A percentile compares a stretch with the other conserved stretches of the same genome.
These are phyloP conservation scores for Malus sylvestris DNA, from an alignment of 306 rosid species.

Conservation along the genomic window DNA sequence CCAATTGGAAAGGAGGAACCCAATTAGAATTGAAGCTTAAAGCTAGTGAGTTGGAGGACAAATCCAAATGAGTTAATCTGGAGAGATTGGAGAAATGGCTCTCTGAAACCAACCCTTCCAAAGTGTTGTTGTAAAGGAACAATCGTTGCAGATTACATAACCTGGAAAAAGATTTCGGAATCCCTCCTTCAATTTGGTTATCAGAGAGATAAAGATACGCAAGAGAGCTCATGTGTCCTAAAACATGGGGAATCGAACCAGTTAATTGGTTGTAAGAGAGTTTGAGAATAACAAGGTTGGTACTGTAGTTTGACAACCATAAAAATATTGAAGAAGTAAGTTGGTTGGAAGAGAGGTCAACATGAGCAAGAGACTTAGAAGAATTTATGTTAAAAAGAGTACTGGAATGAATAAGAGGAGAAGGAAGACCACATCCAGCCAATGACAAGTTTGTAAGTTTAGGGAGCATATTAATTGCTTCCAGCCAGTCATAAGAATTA, in stretches of 20 bases:
- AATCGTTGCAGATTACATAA: neutral
- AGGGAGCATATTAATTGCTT: neutral
- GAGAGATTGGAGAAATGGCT: neutral
- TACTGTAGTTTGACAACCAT: too few species aligned
- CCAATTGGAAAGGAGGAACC: neutral
- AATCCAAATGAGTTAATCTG: accelerated
- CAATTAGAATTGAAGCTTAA: neutral
- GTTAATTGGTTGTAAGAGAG: neutral
- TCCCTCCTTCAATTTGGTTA: too few species aligned
- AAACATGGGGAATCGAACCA: slow-evolving; percentile 2
- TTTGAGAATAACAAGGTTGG: too few species aligned
- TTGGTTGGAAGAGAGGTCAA: neutral
- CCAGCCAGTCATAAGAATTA: neutral
- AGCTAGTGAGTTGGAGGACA: neutral
- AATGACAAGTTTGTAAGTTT: neutral
- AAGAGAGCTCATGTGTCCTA: slow-evolving; percentile 2
- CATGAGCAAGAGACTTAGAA: neutral
- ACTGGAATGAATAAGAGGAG: neutral
- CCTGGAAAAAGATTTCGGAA: neutral
- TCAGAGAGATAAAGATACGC: accelerated
- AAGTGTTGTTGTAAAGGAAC: neutral
- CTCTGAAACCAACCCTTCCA: neutral
- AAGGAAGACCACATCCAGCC: accelerated
- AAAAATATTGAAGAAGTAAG: too few species aligned
- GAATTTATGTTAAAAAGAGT: neutral